phyloP scores from a whole-genome alignment of 805 yeast species.

The Nakazawaea holstii region DNA sequence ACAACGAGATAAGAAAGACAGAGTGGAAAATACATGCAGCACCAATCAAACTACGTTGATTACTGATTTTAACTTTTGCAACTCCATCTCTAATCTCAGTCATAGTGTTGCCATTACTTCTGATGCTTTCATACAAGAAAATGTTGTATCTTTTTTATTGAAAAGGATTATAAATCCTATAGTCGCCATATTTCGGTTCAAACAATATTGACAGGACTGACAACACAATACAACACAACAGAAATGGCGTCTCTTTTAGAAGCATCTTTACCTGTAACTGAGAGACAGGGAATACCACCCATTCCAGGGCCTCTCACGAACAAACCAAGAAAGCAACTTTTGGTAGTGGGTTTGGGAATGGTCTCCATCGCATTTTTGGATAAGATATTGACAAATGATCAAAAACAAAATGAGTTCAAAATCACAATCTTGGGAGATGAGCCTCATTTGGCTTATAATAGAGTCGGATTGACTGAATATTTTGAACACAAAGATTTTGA shows the following conservation, averaged over 20 bases:
- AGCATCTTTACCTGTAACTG: not conserved
- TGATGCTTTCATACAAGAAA: too few relatives aligned
- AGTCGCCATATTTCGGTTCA: too few relatives aligned
- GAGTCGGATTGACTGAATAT: conserved; percentile 30
- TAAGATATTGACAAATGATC: conserved; percentile 27
- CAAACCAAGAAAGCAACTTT: conserved; percentile 17
- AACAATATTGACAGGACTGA: too few relatives aligned
- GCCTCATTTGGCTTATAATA: conserved; percentile 29
- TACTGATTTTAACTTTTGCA: too few relatives aligned
- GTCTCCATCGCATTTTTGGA: conserved; percentile 29
- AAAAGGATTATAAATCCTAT: too few relatives aligned
- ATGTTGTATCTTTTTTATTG: too few relatives aligned
- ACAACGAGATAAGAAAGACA: too few relatives aligned
- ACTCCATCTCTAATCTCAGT: too few relatives aligned
- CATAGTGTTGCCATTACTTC: too few relatives aligned
- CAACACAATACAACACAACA: not conserved
- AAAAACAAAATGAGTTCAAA: conserved; percentile 20
- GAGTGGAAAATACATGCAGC: too few relatives aligned
- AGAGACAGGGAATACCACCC: conserved; percentile 17
- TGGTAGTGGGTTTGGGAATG: conserved; percentile 32
- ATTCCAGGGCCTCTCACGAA: conserved; percentile 12
- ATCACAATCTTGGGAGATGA: conserved; percentile 30
- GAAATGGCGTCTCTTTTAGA: conserved; percentile 1
- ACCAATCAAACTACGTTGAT: too few relatives aligned
- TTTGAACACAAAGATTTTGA: conserved; percentile 22